phyloP scores from a whole-genome alignment of 805 yeast species.

The Ogataea henricii region DNA sequence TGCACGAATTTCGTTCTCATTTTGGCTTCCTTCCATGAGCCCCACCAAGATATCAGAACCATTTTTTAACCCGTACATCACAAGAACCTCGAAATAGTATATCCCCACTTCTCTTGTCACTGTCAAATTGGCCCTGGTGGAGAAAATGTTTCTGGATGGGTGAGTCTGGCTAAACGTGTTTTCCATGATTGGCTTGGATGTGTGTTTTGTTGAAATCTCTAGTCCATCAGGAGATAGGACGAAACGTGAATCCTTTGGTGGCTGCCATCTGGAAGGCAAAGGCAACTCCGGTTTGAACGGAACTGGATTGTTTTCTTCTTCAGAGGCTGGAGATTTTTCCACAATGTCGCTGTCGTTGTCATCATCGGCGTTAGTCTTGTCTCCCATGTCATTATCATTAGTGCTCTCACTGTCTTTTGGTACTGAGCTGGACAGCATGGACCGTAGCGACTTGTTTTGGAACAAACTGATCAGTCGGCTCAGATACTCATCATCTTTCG shows the following conservation, averaged over 20 bases:
- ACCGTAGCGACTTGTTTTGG: constrained; percentile 13
- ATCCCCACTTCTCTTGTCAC: constrained; percentile 46
- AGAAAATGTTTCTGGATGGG: constrained; percentile 18
- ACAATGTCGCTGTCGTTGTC: constrained; percentile 11
- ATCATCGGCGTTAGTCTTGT: constrained; percentile 7
- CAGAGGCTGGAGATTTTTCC: constrained; percentile 12
- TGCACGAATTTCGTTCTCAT: constrained; percentile 2
- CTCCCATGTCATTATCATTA: constrained; percentile 10
- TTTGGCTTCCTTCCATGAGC: constrained; percentile 37
- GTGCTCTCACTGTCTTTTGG: constrained; percentile 12
- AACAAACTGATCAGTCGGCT: constrained; percentile 16
- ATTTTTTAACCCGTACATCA: constrained; percentile 37
- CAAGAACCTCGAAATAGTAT: constrained; percentile 52
- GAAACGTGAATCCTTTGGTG: constrained; percentile 21
- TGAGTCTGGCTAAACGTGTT: constrained; percentile 11
- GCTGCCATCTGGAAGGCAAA: constrained; percentile 32
- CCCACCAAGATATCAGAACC: constrained; percentile 49
- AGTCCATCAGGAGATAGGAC: constrained; percentile 26
- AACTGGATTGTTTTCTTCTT: constrained; percentile 1
- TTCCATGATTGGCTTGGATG: constrained; percentile 16
- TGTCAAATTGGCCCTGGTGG: constrained; percentile 36
- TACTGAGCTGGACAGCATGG: constrained; percentile 1
- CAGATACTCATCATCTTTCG: constrained; percentile 21
- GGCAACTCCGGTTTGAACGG: constrained; percentile 13
- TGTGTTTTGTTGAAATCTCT: constrained; percentile 27